Percentiles rank a stretch among this genome's conserved stretches.
phyloP scores from a whole-genome alignment of 805 yeast species.

The Ogataea allantospora region DNA sequence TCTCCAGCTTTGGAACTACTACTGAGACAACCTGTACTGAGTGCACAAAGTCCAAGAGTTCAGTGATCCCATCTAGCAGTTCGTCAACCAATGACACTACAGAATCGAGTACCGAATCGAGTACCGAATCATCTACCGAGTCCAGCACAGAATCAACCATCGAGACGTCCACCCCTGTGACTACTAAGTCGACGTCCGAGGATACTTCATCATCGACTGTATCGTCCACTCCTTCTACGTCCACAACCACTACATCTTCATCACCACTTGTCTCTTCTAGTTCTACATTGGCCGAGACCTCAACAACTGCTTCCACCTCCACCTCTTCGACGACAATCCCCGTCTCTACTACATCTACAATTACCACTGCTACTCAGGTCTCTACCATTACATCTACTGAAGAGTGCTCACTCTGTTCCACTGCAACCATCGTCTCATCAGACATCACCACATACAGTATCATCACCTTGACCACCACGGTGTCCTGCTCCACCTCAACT shows the following conservation, averaged over 20 bases:
- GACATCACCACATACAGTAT: constrained; percentile 1
- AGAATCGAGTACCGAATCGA: neutral
- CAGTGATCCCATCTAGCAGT: no score
- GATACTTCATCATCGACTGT: neutral
- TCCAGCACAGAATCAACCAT: neutral
- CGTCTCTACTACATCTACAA: constrained; percentile 1
- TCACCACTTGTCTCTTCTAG: no score
- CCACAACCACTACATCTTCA: constrained; percentile 1
- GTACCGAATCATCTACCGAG: neutral
- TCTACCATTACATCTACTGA: constrained; percentile 1
- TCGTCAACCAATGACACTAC: neutral
- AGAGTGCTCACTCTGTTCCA: constrained; percentile 2
- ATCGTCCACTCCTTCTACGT: constrained; percentile 1
- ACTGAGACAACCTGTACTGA: constrained; percentile 10
- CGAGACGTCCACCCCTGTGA: neutral
- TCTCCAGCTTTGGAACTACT: constrained; percentile 4
- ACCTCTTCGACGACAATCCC: neutral
- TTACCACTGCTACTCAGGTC: neutral
- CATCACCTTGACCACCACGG: neutral
- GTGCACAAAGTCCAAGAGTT: constrained; percentile 5
- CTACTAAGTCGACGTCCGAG: neutral
- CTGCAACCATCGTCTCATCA: constrained; percentile 3
- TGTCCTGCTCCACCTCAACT: constrained; percentile 2
- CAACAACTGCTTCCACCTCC: constrained; percentile 5
- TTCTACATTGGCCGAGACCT: neutral